Evolutionary conservation across 2,329 filamentous ascomycete genomes (phyloP).

Genomic region (Aureobasidium subglaciale): DNA sequence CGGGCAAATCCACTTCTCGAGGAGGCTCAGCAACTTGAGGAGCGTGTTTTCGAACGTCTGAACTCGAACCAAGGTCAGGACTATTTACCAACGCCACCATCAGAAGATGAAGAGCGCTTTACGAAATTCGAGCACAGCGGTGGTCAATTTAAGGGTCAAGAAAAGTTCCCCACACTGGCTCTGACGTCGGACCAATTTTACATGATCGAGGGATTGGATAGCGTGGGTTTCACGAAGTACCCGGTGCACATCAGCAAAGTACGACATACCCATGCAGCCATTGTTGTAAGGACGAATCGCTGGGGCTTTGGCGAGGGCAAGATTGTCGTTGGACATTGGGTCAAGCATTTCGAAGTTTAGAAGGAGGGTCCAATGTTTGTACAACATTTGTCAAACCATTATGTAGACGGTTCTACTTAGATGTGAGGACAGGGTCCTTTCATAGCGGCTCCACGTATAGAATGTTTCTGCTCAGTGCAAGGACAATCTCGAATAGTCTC

Average conservation of each 20-base stretch:
- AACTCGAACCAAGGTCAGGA: constrained; percentile 55
- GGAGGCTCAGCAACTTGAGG: constrained; percentile 67
- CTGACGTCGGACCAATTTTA: constrained; percentile 73
- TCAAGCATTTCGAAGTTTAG: constrained; percentile 62
- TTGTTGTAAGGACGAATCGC: constrained; percentile 69
- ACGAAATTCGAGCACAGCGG: not conserved
- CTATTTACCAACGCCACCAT: constrained; percentile 53
- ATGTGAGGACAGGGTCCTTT: too few species aligned
- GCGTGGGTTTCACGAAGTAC: constrained; percentile 52
- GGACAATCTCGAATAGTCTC: too few species aligned
- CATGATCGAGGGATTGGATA: constrained; percentile 73
- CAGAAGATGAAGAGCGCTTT: constrained; percentile 20
- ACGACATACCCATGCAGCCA: constrained; percentile 80
- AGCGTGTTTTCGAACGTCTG: constrained; percentile 70
- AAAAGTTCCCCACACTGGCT: constrained; percentile 59
- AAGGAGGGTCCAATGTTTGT: not conserved
- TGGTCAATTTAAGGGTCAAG: constrained; percentile 8
- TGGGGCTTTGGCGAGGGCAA: constrained; percentile 66
- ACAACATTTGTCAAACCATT: not conserved
- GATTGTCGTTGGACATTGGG: constrained; percentile 73
- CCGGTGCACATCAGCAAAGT: constrained; percentile 68
- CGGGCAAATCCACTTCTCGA: constrained; percentile 68
- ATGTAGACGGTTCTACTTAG: not conserved
- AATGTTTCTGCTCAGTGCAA: too few species aligned
- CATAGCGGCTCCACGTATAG: too few species aligned